These are phyloP conservation scores for Histomonas meleagridis DNA, from an alignment of 208 protist species.

Conservation along the genomic window DNA sequence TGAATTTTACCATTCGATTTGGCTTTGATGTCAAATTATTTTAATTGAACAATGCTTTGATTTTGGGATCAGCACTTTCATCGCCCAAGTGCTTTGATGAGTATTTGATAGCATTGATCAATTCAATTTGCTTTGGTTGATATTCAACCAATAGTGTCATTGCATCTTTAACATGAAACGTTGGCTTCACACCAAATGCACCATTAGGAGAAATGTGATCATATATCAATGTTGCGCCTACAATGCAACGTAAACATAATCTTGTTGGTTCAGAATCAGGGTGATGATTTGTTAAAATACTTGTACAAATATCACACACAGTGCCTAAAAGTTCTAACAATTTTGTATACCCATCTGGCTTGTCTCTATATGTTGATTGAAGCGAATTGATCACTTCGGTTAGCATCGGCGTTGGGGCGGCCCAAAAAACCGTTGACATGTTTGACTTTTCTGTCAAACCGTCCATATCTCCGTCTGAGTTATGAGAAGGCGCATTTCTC, in stretches of 20 bases:
- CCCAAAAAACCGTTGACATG: conserved; percentile 1
- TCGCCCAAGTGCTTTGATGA: not conserved
- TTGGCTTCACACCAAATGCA: not conserved
- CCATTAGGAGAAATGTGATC: not conserved
- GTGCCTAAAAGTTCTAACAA: not conserved
- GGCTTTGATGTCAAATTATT: too few species aligned
- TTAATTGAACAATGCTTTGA: not conserved
- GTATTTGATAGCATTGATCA: not conserved
- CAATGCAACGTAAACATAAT: not conserved
- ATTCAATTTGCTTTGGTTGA: not conserved
- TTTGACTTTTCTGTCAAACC: not conserved
- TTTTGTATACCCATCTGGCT: not conserved
- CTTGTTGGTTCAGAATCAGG: not conserved
- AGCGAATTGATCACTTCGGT: not conserved
- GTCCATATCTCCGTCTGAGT: not conserved
- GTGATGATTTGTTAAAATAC: not conserved
- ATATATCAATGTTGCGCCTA: not conserved
- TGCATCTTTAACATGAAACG: not conserved
- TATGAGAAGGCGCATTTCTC: not conserved
- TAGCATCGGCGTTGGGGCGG: not conserved
- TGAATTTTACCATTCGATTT: too few species aligned
- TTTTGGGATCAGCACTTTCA: not conserved
- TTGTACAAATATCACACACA: not conserved
- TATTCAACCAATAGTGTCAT: not conserved
- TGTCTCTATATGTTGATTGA: not conserved